phyloP scores from a whole-genome alignment of 257 asterid species.

The Solanum bulbocastanum region DNA sequence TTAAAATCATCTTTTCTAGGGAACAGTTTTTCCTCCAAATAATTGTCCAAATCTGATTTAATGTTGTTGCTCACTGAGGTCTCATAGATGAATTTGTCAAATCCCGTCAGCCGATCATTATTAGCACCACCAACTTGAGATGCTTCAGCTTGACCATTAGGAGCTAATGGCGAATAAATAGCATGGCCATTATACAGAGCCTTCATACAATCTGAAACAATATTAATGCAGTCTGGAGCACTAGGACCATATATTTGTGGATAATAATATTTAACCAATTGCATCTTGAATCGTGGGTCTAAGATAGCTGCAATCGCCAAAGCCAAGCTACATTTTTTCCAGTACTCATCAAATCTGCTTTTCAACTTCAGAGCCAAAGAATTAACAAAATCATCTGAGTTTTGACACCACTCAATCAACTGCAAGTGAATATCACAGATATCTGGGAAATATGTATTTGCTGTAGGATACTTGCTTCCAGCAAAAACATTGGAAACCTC shows the following conservation, averaged over 20 bases:
- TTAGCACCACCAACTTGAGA: constrained; percentile 34
- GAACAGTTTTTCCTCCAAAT: constrained; percentile 79
- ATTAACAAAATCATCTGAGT: constrained; percentile 69
- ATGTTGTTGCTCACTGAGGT: constrained; percentile 44
- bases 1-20: constrained; percentile 64
- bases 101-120: constrained; percentile 64
- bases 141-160: constrained; percentile 38
- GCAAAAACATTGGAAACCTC: constrained; percentile 67
- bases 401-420: constrained; percentile 89
- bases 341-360: constrained; percentile 77
- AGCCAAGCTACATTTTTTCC: constrained; percentile 96
- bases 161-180: constrained; percentile 49
- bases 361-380: constrained; percentile 76
- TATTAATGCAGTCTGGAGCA: constrained; percentile 54
- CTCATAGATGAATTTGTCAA: constrained; percentile 62
- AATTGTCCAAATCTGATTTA: constrained; percentile 82
- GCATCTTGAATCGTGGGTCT: constrained; percentile 90
- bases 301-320: constrained; percentile 92
- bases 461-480: constrained; percentile 56
- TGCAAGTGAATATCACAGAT: constrained; percentile 85
- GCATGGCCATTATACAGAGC: constrained; percentile 79
- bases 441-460: constrained; percentile 68
- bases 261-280: constrained; percentile 75
- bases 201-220: constrained; percentile 80
- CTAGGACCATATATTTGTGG: constrained; percentile 67